A percentile compares a stretch with the other conserved stretches of the same genome.
Conservation (phyloP, 345 rosid species). For the Conringia planisiliqua region DNA sequence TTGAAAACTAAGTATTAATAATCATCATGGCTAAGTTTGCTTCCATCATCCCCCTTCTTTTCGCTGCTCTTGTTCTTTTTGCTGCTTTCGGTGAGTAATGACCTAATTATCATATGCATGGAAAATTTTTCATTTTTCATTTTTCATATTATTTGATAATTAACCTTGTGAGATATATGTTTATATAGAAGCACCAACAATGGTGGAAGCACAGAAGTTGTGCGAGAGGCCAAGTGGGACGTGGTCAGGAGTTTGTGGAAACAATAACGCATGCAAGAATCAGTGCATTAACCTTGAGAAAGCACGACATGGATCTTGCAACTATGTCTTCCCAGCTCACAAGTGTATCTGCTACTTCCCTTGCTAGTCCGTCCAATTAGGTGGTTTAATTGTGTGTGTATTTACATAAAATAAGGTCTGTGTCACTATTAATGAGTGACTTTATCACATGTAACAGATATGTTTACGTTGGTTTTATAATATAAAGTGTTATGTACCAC, state of each 20-base stretch:
- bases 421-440: not conserved
- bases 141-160: not conserved
- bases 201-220: slow-evolving; percentile 16
- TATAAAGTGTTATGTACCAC: not conserved
- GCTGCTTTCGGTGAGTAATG: slow-evolving; percentile 24
- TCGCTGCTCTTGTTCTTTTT: slow-evolving; percentile 19
- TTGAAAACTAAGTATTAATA: not conserved
- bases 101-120: slow-evolving; percentile 1
- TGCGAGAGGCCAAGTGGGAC: slow-evolving; percentile 20
- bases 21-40: slow-evolving; percentile 27
- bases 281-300: slow-evolving; percentile 34
- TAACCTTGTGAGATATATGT: not conserved
- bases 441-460: not conserved
- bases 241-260: slow-evolving; percentile 28
- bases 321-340: slow-evolving; percentile 22
- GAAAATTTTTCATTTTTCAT: not conserved
- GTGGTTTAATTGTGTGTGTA: not conserved
- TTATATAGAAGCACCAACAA: slow-evolving; percentile 8
- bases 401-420: slow-evolving; percentile 11
- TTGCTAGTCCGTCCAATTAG: not conserved
- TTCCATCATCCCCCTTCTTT: slow-evolving; percentile 8
- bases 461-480: slow-evolving; percentile 6
- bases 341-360: slow-evolving; percentile 20
- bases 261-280: not conserved
- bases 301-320: slow-evolving; percentile 24